phyloP scores from a whole-genome alignment of 1,284 basidiomycete genomes.

The Malassezia caprae region DNA sequence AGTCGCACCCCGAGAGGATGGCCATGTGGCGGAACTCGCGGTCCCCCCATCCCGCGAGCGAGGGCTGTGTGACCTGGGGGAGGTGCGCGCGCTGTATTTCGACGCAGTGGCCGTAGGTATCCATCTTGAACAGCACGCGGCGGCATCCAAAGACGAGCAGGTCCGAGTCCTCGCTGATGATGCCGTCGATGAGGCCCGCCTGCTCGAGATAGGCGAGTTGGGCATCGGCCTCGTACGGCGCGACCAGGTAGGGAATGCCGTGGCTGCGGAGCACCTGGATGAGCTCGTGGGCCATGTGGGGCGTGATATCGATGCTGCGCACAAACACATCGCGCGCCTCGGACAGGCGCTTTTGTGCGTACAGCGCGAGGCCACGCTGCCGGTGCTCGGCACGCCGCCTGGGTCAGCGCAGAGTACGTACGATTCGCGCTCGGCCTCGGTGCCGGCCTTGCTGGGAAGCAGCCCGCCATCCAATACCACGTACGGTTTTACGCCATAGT shows the following conservation, averaged over 20 bases:
- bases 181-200: constrained; percentile 70
- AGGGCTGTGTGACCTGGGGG: constrained; percentile 62
- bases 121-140: constrained; percentile 52
- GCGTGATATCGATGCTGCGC: constrained; percentile 89
- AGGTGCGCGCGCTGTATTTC: constrained; percentile 71
- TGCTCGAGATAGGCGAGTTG: constrained; percentile 88
- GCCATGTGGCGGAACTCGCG: constrained; percentile 86
- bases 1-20: constrained; percentile 94
- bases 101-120: constrained; percentile 58
- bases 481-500: constrained; percentile 76
- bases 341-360: constrained; percentile 64
- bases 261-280: constrained; percentile 63
- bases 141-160: constrained; percentile 90
- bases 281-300: constrained; percentile 91
- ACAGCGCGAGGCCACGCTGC: constrained; percentile 61
- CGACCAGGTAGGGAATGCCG: constrained; percentile 64
- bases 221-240: constrained; percentile 97
- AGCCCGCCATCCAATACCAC: constrained; percentile 95
- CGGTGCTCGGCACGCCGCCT: constrained; percentile 49
- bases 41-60: constrained; percentile 78
- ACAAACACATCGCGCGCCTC: constrained; percentile 79
- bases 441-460: constrained; percentile 82
- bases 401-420: constrained; percentile 28
- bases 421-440: constrained; percentile 68
- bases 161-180: constrained; percentile 97